Evolutionary conservation across 306 rosid genomes (phyloP), one percentile per base, ranked within the genome.

Genomic region (Sechiopsis laciniata): DNA sequence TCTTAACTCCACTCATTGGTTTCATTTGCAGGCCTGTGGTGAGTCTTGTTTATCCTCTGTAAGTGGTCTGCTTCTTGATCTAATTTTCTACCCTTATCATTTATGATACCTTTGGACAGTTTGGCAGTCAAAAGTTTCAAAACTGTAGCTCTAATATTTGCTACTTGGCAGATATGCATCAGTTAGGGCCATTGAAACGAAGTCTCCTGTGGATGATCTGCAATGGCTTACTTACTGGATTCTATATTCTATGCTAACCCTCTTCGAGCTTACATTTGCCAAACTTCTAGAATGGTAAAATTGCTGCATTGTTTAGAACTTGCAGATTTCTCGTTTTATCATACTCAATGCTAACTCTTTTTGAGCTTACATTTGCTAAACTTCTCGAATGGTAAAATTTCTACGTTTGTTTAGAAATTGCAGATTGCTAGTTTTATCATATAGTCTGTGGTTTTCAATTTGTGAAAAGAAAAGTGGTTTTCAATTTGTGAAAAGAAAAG

Each of bases 201-300:
- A 91, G 80, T 88, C 96, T 64, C 82, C 86, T 35, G 42, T 86
- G 17, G 99, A 95, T 71, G 99, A 95, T 83, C 99, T 87, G 74
- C 99, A 95, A 63, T 95, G 99, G 99, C 93, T 91, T 51, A 95
- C 96, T 48, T 95, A 95, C 72, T 95, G 99, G 99, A 88, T 95
- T 77, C 95, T 95, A 7, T 86, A 95, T 77, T 95, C 99, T 50
- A 55, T 95, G 89, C 90, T 95, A 72, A 95, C 99, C 5, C 92
- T 95, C 60, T 74, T 89, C 76, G 99, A 95, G 82, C 96, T 95
- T 72, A 95, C 99, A 60, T 91, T 95, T 77, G 83, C 84, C 76
- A 95, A 87, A 79, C 52, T 87, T 50, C 83, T 95, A 78, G 97
- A 91, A 77, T 95, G 99, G 99, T 95, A 84, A 71, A 37, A 22